Base-by-base conservation (phyloP, 2,329 filamentous ascomycete genomes). In the Aschersonia sp. region DNA sequence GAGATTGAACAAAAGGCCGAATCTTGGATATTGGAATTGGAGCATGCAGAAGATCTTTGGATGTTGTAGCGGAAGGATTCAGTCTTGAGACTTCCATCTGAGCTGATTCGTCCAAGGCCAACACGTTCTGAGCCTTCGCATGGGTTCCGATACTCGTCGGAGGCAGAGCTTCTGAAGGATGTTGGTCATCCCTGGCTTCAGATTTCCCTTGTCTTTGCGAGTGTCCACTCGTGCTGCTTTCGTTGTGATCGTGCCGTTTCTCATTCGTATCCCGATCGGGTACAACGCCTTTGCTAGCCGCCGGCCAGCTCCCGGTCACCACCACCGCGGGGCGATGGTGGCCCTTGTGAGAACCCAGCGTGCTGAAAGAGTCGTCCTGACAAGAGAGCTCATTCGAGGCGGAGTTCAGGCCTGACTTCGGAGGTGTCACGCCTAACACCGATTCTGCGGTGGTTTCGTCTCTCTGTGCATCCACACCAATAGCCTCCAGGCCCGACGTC, bases 21-120 rank as follows among this genome's bases (percentile, higher is more conserved):
- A 53, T 37, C 33, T 55, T 54, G 7, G 54, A 51, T 41, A 52
- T n/a, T 5, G 50, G 52, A 42, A 53, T 48, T 30, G 51, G 46
- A 7, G 52, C 49, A 42, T 51, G 40, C 42, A 53, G 51, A 6
- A 52, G 8, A 31, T 31, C 44, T 7, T 50, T 50, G 4, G 44
- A 40, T 39, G 48, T 30, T 45, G 35, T 7, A 6, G 39, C 40
- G 30, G 46, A 42, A n/a, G 35, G 6, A 9, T 29, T 4, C 6
- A 42, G 12, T 22, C 2, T 14, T 39, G 35, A 4, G 22, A 22
- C 22, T 22, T 22, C 22, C 22, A 22, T 22, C 22, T 22, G 22
- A 22, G 22, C 22, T 22, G 22, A 22, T 22, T 22, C 22, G 22
- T 22, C 22, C 22, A 22, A 22, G 22, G 22, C 22, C 22, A 22